These are phyloP conservation scores for Phenoliferia sp. DNA, from an alignment of 1,284 basidiomycete genomes.

Conservation along the genomic window DNA sequence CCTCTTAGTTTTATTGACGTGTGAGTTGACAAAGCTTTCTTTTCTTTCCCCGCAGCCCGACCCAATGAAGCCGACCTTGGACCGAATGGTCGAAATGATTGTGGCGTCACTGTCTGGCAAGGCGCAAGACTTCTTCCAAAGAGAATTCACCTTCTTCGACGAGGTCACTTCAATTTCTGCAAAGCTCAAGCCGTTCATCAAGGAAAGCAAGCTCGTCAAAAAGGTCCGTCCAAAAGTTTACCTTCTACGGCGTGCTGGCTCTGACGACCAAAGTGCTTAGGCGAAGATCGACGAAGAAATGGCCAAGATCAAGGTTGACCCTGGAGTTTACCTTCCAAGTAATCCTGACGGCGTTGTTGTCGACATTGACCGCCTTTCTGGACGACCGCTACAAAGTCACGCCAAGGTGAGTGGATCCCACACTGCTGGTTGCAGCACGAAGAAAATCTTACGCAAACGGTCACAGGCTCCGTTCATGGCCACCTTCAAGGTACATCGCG, in stretches of 20 bases:
- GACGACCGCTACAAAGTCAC: constrained; percentile 91
- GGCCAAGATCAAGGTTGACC: constrained; percentile 87
- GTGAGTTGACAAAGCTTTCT: neutral
- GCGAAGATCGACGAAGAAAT: constrained; percentile 99
- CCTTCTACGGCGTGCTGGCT: neutral
- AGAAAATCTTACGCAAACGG: constrained; percentile 5
- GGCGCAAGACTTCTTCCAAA: constrained; percentile 84
- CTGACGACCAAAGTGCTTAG: constrained; percentile 45
- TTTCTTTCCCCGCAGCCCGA: constrained; percentile 59
- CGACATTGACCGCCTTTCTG: constrained; percentile 94
- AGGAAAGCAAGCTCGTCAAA: constrained; percentile 92
- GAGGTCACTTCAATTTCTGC: constrained; percentile 97
- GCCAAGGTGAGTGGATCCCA: constrained; percentile 64
- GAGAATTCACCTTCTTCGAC: constrained; percentile 93
- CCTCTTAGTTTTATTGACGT: neutral
- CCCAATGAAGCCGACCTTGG: constrained; percentile 90
- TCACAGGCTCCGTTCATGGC: constrained; percentile 97
- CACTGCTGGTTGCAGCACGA: neutral
- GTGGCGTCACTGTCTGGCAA: constrained; percentile 84
- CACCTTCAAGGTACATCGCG: constrained; percentile 84
- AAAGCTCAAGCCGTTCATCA: constrained; percentile 95
- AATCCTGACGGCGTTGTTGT: constrained; percentile 96
- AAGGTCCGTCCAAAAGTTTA: constrained; percentile 55
- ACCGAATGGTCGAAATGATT: constrained; percentile 76
- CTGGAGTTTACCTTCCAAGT: constrained; percentile 93